Evolutionary conservation across 2,329 filamentous ascomycete species (phyloP).

Genomic region (Paraphoma chrysanthemicola): DNA sequence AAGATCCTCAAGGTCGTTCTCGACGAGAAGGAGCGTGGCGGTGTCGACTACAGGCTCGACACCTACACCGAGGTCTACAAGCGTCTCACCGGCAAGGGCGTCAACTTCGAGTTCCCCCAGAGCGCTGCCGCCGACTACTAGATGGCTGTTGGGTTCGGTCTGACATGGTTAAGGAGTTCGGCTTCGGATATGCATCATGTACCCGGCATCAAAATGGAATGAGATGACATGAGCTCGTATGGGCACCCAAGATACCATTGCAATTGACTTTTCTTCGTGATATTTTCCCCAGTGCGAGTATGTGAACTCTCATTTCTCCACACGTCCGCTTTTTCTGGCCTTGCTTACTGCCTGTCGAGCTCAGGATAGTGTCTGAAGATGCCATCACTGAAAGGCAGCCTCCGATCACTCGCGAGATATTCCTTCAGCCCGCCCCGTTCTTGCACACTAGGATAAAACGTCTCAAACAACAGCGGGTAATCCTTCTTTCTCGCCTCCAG

Average conservation of each 20-base stretch:
- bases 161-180: slow-evolving; percentile 46
- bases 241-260: slow-evolving; percentile 46
- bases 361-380: slow-evolving; percentile 78
- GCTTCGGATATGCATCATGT: slow-evolving; percentile 49
- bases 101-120: slow-evolving; percentile 99
- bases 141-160: slow-evolving; percentile 48
- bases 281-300: slow-evolving; percentile 2
- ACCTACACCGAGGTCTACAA: slow-evolving; percentile 99
- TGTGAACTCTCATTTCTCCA: not conserved
- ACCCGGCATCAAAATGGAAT: slow-evolving; percentile 48
- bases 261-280: slow-evolving; percentile 46
- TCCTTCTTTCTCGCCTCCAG: slow-evolving; percentile 63
- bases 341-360: slow-evolving; percentile 62
- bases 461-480: slow-evolving; percentile 66
- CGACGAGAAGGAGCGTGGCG: slow-evolving; percentile 99
- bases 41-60: slow-evolving; percentile 99
- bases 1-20: slow-evolving; percentile 99
- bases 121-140: slow-evolving; percentile 81
- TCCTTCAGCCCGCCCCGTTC: slow-evolving; percentile 68
- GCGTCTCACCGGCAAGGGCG: slow-evolving; percentile 92
- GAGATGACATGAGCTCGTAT: slow-evolving; percentile 44
- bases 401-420: slow-evolving; percentile 71
- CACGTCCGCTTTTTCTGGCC: no score
- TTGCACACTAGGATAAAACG: slow-evolving; percentile 68
- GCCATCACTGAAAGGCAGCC: slow-evolving; percentile 67